Evolutionary conservation across 805 yeast species (phyloP).

Genomic region (Ogataea paraovalis): DNA sequence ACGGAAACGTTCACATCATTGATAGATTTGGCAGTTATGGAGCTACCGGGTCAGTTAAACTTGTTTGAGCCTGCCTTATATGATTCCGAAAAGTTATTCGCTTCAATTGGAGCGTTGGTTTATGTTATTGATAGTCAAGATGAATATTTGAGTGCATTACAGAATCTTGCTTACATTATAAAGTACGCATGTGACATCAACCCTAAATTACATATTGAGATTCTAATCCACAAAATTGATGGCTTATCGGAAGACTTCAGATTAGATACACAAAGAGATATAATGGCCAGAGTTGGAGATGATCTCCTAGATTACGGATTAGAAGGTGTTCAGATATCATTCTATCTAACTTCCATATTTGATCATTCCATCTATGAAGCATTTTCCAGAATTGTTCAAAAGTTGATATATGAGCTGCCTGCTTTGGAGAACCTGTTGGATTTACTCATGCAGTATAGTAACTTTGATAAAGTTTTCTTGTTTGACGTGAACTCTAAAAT

Average conservation of each 20-base stretch:
- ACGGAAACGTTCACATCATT: constrained; percentile 79
- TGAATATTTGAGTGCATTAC: constrained; percentile 87
- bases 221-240: constrained; percentile 91
- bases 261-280: constrained; percentile 92
- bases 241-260: constrained; percentile 92
- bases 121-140: constrained; percentile 95
- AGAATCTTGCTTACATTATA: constrained; percentile 82
- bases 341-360: constrained; percentile 88
- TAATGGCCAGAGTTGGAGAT: constrained; percentile 93
- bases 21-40: constrained; percentile 86
- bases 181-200: constrained; percentile 83
- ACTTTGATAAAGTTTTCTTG: constrained; percentile 87
- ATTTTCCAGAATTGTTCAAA: constrained; percentile 87
- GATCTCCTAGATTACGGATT: constrained; percentile 85
- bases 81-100: constrained; percentile 73
- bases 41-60: constrained; percentile 90
- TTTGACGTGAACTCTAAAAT: constrained; percentile 91
- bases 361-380: constrained; percentile 97
- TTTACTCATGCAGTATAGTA: constrained; percentile 80
- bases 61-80: constrained; percentile 75
- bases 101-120: constrained; percentile 83
- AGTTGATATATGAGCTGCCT: constrained; percentile 83
- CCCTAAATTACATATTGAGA: constrained; percentile 85
- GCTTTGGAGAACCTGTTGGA: constrained; percentile 85
- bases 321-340: constrained; percentile 87